These are phyloP conservation scores for Ophiocordyceps camponoti-floridani DNA, from an alignment of 2,329 filamentous ascomycete genomes.

Conservation along the genomic window DNA sequence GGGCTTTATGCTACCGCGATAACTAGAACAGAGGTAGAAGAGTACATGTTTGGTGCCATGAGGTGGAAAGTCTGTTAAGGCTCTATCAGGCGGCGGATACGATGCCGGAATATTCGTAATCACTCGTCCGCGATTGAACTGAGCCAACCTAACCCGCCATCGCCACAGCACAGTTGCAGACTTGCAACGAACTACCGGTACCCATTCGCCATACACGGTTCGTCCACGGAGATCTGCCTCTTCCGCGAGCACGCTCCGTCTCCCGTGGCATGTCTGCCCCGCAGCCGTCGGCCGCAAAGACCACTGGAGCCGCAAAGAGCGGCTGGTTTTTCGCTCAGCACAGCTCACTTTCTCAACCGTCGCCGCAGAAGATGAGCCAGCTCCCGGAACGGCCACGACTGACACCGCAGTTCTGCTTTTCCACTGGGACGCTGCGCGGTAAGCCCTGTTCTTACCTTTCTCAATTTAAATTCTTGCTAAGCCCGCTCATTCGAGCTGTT, in stretches of 20 bases:
- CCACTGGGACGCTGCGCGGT: slow-evolving; percentile 52
- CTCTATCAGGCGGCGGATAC: too few species aligned
- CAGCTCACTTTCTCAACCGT: slow-evolving; percentile 8
- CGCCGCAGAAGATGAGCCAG: slow-evolving; percentile 25
- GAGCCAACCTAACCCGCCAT: too few species aligned
- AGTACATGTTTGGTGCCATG: too few species aligned
- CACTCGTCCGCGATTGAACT: too few species aligned
- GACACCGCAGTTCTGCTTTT: slow-evolving; percentile 65
- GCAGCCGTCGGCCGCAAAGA: background rate
- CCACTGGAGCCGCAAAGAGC: background rate
- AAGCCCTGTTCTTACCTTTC: slow-evolving; percentile 6
- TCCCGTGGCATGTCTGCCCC: background rate
- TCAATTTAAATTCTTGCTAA: too few species aligned
- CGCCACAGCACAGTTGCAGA: too few species aligned
- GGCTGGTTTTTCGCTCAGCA: background rate
- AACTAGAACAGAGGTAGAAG: too few species aligned
- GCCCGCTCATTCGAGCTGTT: too few species aligned
- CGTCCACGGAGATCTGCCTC: background rate
- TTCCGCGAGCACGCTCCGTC: background rate
- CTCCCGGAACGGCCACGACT: slow-evolving; percentile 31
- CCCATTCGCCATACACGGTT: background rate
- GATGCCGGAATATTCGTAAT: too few species aligned
- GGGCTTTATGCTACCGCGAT: too few species aligned
- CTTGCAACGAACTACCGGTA: background rate
- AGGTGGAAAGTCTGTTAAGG: too few species aligned